A percentile compares a stretch with the other conserved stretches of the same genome.
These are phyloP conservation scores for Trifolium repens DNA, from an alignment of 306 rosid genomes.

Conservation along the genomic window DNA sequence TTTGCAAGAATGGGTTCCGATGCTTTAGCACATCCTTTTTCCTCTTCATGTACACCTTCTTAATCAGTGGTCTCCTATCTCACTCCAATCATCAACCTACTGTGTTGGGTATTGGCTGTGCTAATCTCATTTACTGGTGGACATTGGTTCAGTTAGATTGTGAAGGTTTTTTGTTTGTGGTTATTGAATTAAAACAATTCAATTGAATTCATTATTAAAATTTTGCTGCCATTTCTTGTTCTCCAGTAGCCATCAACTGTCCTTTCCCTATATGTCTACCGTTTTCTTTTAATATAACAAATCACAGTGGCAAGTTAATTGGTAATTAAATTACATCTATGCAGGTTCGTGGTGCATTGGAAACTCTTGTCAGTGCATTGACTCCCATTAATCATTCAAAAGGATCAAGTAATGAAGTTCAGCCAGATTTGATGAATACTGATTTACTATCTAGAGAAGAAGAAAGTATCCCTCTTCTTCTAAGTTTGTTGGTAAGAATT, in stretches of 20 bases:
- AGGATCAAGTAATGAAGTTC: constrained; percentile 73
- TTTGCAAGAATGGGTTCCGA: too few relatives aligned
- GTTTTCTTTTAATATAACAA: constrained; percentile 26
- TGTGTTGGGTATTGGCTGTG: too few relatives aligned
- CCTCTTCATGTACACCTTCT: too few relatives aligned
- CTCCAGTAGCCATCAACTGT: constrained; percentile 3
- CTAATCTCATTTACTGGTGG: too few relatives aligned
- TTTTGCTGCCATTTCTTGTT: constrained; percentile 27
- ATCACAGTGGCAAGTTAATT: constrained; percentile 34
- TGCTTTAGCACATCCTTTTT: too few relatives aligned
- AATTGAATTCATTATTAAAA: not conserved
- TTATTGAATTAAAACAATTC: constrained; percentile 9
- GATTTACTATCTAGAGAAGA: constrained; percentile 93
- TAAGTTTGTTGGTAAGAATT: constrained; percentile 83
- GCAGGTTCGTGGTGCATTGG: constrained; percentile 93
- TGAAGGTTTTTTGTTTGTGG: constrained; percentile 2
- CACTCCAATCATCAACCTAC: too few relatives aligned
- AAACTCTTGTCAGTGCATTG: constrained; percentile 86
- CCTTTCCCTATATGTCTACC: not conserved
- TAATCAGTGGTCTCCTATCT: too few relatives aligned
- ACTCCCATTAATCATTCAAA: constrained; percentile 80
- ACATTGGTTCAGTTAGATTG: too few relatives aligned
- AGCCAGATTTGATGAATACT: constrained; percentile 82
- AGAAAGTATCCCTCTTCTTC: constrained; percentile 83
- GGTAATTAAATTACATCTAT: constrained; percentile 14